Evolutionary conservation across 768 basidiomycete species (phyloP).

Genomic region (Cystobasidium ongulense): DNA sequence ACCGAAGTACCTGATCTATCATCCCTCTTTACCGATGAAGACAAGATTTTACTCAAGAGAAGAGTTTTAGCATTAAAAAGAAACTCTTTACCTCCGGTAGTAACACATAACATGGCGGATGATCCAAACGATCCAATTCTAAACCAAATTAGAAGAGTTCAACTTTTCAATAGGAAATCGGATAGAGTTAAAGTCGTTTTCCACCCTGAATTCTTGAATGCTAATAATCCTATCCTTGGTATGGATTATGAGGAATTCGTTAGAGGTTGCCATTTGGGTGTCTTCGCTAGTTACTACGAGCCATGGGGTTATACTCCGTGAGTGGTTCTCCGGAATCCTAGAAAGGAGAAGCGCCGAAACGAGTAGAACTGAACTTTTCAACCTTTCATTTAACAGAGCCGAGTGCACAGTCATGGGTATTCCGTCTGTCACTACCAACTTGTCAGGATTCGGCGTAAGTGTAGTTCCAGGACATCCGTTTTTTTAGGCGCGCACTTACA

Average conservation of each 20-base stretch:
- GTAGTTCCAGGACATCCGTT: neutral
- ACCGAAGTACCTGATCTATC: slow-evolving; percentile 63
- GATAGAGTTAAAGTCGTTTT: slow-evolving; percentile 97
- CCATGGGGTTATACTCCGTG: slow-evolving; percentile 48
- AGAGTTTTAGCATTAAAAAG: slow-evolving; percentile 94
- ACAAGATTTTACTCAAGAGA: slow-evolving; percentile 87
- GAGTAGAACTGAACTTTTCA: neutral
- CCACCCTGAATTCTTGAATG: slow-evolving; percentile 96
- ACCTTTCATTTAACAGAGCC: slow-evolving; percentile 59
- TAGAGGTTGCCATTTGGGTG: slow-evolving; percentile 91
- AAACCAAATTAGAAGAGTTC: slow-evolving; percentile 86
- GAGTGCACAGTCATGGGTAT: slow-evolving; percentile 99
- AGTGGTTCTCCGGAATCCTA: neutral
- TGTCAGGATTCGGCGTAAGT: slow-evolving; percentile 78
- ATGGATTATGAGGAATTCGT: slow-evolving; percentile 99
- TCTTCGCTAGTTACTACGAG: slow-evolving; percentile 96
- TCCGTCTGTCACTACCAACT: slow-evolving; percentile 90
- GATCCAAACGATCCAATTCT: slow-evolving; percentile 85
- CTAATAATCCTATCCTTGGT: slow-evolving; percentile 93
- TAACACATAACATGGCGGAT: slow-evolving; percentile 98
- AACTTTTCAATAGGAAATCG: slow-evolving; percentile 74
- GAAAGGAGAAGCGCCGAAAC: neutral
- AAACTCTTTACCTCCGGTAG: slow-evolving; percentile 84
- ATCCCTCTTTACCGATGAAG: slow-evolving; percentile 75
- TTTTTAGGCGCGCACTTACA: neutral